These are phyloP conservation scores for Rhizomucor miehei DNA, from an alignment of 371 early-diverging fungal species.

Conservation along the genomic window DNA sequence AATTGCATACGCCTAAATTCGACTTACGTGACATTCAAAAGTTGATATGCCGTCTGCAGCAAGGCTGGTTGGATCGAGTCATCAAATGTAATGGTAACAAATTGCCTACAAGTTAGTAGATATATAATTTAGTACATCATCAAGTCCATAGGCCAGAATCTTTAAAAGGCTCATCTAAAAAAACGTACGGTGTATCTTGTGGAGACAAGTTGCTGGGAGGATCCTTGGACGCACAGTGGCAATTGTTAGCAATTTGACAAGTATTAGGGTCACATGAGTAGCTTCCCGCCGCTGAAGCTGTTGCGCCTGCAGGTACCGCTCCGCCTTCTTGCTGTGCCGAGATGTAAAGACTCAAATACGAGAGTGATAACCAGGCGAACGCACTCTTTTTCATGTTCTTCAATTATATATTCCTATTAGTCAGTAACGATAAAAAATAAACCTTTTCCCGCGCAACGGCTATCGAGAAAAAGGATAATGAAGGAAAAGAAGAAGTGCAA, in stretches of 20 bases:
- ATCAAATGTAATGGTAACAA: constrained; percentile 67
- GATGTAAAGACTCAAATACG: neutral
- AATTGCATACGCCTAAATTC: neutral
- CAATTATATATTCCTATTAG: no score
- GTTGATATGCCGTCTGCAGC: constrained; percentile 23
- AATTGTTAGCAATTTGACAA: constrained; percentile 58
- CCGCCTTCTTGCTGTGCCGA: constrained; percentile 30
- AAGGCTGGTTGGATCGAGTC: constrained; percentile 59
- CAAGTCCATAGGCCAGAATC: no score
- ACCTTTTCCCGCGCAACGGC: no score
- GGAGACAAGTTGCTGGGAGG: constrained; percentile 58
- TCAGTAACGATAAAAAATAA: no score
- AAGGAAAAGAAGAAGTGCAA: no score
- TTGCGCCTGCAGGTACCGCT: constrained; percentile 9
- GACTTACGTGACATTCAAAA: constrained; percentile 41
- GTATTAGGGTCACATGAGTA: constrained; percentile 58
- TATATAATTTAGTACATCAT: neutral
- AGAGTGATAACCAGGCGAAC: neutral
- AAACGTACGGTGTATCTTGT: constrained; percentile 62
- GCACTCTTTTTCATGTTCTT: no score
- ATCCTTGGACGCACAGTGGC: constrained; percentile 59
- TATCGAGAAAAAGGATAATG: no score
- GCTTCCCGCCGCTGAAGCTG: constrained; percentile 10
- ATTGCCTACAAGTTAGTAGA: constrained; percentile 23
- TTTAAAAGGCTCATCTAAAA: constrained; percentile 5